Percentiles rank a stretch among this genome's conserved stretches.
Evolutionary conservation across 495 filamentous ascomycete species (phyloP).

Genomic region (Daldinia loculata): DNA sequence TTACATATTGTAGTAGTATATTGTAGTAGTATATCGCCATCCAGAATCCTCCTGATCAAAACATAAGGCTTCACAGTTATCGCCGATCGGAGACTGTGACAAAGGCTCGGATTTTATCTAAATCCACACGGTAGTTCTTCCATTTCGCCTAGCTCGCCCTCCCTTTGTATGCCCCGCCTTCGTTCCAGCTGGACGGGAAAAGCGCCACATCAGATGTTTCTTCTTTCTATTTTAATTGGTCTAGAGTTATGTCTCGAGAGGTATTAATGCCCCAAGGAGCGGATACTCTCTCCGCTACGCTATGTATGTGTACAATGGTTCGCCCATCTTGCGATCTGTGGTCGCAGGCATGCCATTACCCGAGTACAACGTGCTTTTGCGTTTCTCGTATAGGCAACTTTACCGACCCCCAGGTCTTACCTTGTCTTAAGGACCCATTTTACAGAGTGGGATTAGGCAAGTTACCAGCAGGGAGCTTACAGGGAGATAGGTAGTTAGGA

Average conservation of each 20-base stretch:
- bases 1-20: no score
- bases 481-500: no score
- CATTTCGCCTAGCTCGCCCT: neutral
- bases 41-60: neutral
- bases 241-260: neutral
- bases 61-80: constrained; percentile 1
- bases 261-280: neutral
- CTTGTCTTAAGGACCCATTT: constrained; percentile 11
- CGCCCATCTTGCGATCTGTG: neutral
- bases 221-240: neutral
- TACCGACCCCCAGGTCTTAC: constrained; percentile 3
- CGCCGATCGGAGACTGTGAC: neutral
- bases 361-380: constrained; percentile 11
- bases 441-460: no score
- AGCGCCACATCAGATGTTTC: neutral
- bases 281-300: neutral
- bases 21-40: neutral
- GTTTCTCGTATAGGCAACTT: constrained; percentile 11
- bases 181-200: constrained; percentile 2
- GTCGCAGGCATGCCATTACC: constrained; percentile 10
- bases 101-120: neutral
- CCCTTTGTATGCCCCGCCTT: neutral
- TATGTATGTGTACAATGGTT: neutral
- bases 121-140: neutral
- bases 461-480: no score